A percentile compares a stretch with the other conserved stretches of the same genome.
These are phyloP conservation scores for Bisporella sp. DNA, from an alignment of 2,329 filamentous ascomycete genomes.

Conservation along the genomic window DNA sequence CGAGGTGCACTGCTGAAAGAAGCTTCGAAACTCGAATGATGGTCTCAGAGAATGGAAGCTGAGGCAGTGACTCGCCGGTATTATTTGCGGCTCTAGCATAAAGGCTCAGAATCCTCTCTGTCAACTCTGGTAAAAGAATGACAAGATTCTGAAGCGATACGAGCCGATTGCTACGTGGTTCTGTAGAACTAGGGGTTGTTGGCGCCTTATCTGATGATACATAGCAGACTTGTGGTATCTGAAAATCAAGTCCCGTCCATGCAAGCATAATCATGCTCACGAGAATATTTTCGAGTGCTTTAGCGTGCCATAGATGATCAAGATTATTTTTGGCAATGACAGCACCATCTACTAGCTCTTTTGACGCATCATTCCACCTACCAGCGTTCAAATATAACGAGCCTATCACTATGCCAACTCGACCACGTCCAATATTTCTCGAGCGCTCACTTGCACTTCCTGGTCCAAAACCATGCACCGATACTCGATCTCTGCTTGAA, in stretches of 20 bases:
- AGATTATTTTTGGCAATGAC: slow-evolving; percentile 69
- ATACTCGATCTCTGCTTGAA: slow-evolving; percentile 42
- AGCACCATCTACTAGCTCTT: slow-evolving; percentile 75
- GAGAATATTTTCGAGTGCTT: slow-evolving; percentile 82
- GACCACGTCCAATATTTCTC: slow-evolving; percentile 73
- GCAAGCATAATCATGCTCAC: slow-evolving; percentile 76
- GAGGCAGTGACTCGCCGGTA: slow-evolving; percentile 61
- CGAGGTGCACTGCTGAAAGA: slow-evolving; percentile 58
- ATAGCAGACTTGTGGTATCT: slow-evolving; percentile 53
- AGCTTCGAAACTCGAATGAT: slow-evolving; percentile 68
- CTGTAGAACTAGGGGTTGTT: slow-evolving; percentile 11
- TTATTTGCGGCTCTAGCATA: slow-evolving; percentile 61
- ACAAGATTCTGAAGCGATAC: slow-evolving; percentile 45
- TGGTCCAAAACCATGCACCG: slow-evolving; percentile 64
- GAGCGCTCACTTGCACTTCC: slow-evolving; percentile 68
- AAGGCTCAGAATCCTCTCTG: slow-evolving; percentile 67
- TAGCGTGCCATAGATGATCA: slow-evolving; percentile 96
- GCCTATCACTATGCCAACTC: slow-evolving; percentile 72
- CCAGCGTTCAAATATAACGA: slow-evolving; percentile 84
- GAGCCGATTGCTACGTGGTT: slow-evolving; percentile 23
- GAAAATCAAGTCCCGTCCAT: slow-evolving; percentile 79
- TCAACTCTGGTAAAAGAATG: slow-evolving; percentile 60
- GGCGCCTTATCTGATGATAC: slow-evolving; percentile 25
- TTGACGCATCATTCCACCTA: slow-evolving; percentile 81
- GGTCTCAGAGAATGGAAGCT: slow-evolving; percentile 64